Evolutionary conservation across 2,329 filamentous ascomycete species (phyloP).

Genomic region (Microdochium paspali): DNA sequence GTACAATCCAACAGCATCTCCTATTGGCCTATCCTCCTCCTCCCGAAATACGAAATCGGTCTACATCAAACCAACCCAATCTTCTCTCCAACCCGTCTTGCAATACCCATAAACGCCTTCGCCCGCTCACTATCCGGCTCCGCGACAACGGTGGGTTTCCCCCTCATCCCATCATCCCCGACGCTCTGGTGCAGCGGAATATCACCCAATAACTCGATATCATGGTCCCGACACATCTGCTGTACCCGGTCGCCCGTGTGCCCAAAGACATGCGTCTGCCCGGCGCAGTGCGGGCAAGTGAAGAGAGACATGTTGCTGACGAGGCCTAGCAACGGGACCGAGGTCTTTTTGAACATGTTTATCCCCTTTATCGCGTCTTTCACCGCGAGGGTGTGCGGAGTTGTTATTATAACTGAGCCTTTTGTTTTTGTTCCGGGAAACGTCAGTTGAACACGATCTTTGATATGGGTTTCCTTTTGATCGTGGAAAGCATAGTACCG

Average conservation of each 20-base stretch:
- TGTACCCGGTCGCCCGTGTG: slow-evolving; percentile 49
- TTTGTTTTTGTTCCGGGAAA: slow-evolving; percentile 1
- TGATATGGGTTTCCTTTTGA: too few species aligned
- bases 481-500: too few species aligned
- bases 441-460: too few species aligned
- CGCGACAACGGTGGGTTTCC: slow-evolving; percentile 82
- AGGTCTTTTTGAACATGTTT: slow-evolving; percentile 82
- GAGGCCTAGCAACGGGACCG: slow-evolving; percentile 74
- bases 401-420: slow-evolving; percentile 82
- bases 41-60: not conserved
- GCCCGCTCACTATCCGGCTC: slow-evolving; percentile 71
- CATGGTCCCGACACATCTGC: slow-evolving; percentile 60
- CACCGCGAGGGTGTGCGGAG: slow-evolving; percentile 85
- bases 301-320: slow-evolving; percentile 91
- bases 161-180: slow-evolving; percentile 77
- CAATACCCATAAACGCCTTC: slow-evolving; percentile 62
- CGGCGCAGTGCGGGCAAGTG: slow-evolving; percentile 66
- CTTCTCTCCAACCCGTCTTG: slow-evolving; percentile 40
- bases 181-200: slow-evolving; percentile 82
- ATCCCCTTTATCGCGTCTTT: slow-evolving; percentile 89
- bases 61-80: slow-evolving; percentile 24
- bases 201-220: slow-evolving; percentile 75
- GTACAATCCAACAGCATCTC: too few species aligned
- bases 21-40: too few species aligned
- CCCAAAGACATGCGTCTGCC: slow-evolving; percentile 69